Conservation (phyloP, 2,329 filamentous ascomycete species). For the Diaporthe sp. region DNA sequence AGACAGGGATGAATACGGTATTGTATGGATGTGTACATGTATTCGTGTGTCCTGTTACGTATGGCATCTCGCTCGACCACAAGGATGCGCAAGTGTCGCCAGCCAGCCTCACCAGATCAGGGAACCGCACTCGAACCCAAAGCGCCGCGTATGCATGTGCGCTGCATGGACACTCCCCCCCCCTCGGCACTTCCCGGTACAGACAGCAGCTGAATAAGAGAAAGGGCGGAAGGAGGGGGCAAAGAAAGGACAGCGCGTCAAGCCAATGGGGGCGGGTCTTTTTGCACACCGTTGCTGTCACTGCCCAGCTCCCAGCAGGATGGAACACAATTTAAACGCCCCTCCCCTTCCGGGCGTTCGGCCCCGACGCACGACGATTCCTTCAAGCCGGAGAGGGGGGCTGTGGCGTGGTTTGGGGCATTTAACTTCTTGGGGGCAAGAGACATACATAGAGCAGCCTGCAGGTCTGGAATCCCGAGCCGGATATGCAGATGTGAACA, state of each 20-base stretch:
- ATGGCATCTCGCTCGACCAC: background rate
- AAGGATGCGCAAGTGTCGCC: background rate
- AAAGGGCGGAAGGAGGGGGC: slow-evolving; percentile 7
- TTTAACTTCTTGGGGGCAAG: background rate
- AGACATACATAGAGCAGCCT: background rate
- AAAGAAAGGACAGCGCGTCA: background rate
- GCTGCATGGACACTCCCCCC: background rate
- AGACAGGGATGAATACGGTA: too few species aligned
- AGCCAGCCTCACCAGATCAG: slow-evolving; percentile 8
- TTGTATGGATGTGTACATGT: background rate
- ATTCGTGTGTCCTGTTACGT: background rate
- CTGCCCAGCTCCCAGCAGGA: slow-evolving; percentile 6
- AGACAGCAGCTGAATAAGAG: background rate
- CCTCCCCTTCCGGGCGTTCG: background rate
- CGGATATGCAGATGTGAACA: background rate
- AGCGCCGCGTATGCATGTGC: slow-evolving; percentile 1
- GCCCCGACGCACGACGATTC: slow-evolving; percentile 20
- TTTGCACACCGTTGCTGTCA: background rate
- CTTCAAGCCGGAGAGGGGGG: slow-evolving; percentile 3
- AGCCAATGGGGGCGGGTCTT: slow-evolving; percentile 24
- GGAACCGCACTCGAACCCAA: background rate
- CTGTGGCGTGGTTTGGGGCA: slow-evolving; percentile 1
- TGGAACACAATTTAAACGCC: background rate
- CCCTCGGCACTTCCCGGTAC: background rate
- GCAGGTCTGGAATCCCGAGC: background rate